Base-by-base conservation (phyloP, 768 basidiomycete genomes). In the Termitomyces sp. region DNA sequence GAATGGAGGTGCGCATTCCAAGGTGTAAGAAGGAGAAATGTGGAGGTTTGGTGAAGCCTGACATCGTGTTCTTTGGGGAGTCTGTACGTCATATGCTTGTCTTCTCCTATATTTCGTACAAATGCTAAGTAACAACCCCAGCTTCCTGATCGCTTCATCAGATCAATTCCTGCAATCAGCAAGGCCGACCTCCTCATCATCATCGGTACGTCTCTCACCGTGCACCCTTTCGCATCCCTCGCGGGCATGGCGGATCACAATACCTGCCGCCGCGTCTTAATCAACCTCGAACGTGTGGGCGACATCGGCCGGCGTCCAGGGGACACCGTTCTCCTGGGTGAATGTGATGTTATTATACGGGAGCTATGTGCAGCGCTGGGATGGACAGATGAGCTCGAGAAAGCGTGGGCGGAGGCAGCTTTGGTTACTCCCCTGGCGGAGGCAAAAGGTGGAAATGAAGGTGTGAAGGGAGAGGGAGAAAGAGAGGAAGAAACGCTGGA, bases 51-150 rank as follows among this genome's bases (percentile, higher is more conserved):
- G 85, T 94, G 16, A 94, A 95, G 69, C 93, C 93, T n/a, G 90
- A 96, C 65, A 96, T 96, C 42, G 91, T 96, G 12, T 95, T 96
- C 72, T 95, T 96, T 64, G 93, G 94, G 23, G 89, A 93, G 72
- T 66, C 77, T 35, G 86, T 89, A 66, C 34, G 84, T 16, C 27
- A 17, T 51, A 44, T 35, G 50, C 16, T 56, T 49, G 8, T 17
- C 8, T 60, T 17, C 10, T n/a, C 30, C n/a, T 45, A 23, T 34
- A 37, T 32, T 8, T 1, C 21, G 34, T 27, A 8, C 16, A 28
- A 19, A 3, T 25, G 23, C 12, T 43, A 12, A 57, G 6, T 37
- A 4, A 19, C 4, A 23, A 27, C 16, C 25, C 16, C 23, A 92
- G 91, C 82, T 98, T 3, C 94, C 95, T 0, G 69, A 76, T 0